Conservation (phyloP, 2,329 filamentous ascomycete genomes). For the Didymella glomerata region DNA sequence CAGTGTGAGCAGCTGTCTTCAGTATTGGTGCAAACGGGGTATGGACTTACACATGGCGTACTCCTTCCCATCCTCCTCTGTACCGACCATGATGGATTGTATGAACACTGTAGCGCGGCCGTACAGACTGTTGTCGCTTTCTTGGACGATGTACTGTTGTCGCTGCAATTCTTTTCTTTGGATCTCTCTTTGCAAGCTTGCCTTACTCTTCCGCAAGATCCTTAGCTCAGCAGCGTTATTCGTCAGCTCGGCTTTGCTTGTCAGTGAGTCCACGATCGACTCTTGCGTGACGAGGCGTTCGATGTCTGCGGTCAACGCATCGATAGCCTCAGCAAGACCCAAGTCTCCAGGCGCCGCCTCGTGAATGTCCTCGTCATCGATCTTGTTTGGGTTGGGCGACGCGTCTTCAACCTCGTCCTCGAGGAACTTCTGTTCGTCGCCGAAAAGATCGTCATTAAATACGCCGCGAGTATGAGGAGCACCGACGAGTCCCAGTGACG, state of each 20-base stretch:
- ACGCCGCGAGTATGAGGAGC: conserved; percentile 88
- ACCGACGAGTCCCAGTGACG: conserved; percentile 89
- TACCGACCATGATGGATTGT: conserved; percentile 90
- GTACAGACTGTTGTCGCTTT: conserved; percentile 96
- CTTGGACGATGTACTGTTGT: conserved; percentile 96
- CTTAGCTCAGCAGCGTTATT: conserved; percentile 95
- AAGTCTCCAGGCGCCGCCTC: conserved; percentile 95
- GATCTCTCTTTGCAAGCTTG: conserved; percentile 91
- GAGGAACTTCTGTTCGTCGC: conserved; percentile 84
- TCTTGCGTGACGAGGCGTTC: conserved; percentile 88
- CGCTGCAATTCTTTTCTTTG: conserved; percentile 92
- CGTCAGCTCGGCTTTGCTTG: conserved; percentile 92
- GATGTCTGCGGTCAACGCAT: conserved; percentile 86
- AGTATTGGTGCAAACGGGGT: neutral
- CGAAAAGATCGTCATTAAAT: conserved; percentile 92
- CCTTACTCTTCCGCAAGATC: conserved; percentile 91
- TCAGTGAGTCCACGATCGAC: conserved; percentile 88
- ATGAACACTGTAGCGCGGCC: conserved; percentile 90
- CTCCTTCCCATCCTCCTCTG: conserved; percentile 90
- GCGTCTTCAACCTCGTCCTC: conserved; percentile 85
- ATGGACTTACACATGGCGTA: conserved; percentile 76
- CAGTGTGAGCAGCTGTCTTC: conserved; percentile 6
- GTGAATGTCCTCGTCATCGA: conserved; percentile 83
- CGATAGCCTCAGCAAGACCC: conserved; percentile 91
- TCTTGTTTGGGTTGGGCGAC: conserved; percentile 63